Base-by-base conservation (phyloP, 768 basidiomycete genomes). In the Leucocoprinus birnbaumii region DNA sequence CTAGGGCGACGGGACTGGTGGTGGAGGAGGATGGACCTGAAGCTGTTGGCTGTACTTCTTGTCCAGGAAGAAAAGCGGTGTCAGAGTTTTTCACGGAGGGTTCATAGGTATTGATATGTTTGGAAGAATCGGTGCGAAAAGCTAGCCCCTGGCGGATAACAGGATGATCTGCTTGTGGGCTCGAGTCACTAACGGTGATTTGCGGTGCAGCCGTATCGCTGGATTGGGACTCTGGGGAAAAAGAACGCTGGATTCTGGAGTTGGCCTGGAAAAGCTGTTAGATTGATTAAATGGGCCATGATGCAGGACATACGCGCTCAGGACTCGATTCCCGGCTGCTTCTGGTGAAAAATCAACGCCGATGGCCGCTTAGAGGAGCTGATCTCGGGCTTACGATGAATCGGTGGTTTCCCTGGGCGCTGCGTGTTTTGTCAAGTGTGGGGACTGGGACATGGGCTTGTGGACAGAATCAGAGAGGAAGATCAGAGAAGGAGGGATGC, bases 271-370 rank as follows among this genome's bases (percentile, higher is more conserved):
- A 53, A 45, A 44, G 55, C 24, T 46, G 31, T 48, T 43, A 48
- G 48, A 31, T 46, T 19, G n/a, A 35, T 50, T 43, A 10, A 48
- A 44, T 48, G 35, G 37, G 31, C 43, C 38, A 25, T 46, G 24
- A 47, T 38, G 27, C n/a, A 38, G n/a, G 53, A 65, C 77, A 63
- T 57, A 82, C 80, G 57, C 71, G 63, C 50, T 60, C 68, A 43
- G 80, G 80, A 37, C 83, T 83, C 19, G 80, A 79, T 58, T 82
- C 82, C 48, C 80, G 71, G 63, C 83, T 84, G 64, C 80, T 85
- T 59, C 82, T 85, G 65, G 50, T 48, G 24, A 47, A 37, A 16
- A 3, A 40, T 55, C 10, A 61, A 11, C 1, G n/a, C 27, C 43
- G 18, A 51, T 34, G 24, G 42, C 21, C 16, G 35, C 7, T 25